phyloP scores from a whole-genome alignment of 2,329 filamentous ascomycete genomes.

The Trichoderma sp. region DNA sequence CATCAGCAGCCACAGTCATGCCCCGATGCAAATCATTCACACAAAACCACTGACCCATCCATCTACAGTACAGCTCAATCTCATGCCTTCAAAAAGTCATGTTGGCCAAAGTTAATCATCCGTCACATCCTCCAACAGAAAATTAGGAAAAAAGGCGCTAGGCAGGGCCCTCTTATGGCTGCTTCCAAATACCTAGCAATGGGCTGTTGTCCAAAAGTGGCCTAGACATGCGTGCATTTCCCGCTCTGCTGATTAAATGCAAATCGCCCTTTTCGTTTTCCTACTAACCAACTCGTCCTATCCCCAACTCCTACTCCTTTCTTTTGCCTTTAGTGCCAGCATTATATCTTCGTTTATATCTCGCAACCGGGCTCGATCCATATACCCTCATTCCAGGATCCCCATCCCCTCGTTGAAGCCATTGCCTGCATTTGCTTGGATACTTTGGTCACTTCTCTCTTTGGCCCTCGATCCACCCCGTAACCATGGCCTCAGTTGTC shows the following conservation, averaged over 20 bases:
- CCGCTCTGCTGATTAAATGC: neutral
- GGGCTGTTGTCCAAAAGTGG: neutral
- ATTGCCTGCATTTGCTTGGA: neutral
- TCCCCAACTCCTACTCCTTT: conserved; percentile 13
- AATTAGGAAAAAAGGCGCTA: neutral
- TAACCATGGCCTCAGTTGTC: conserved; percentile 27
- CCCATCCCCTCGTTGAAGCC: conserved; percentile 11
- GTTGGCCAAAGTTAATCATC: neutral
- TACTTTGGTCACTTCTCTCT: conserved; percentile 5
- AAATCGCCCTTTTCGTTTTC: neutral
- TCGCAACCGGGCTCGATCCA: conserved; percentile 4
- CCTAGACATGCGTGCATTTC: conserved; percentile 8
- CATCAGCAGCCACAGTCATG: neutral
- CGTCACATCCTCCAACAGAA: neutral
- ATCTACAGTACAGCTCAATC: too few relatives aligned
- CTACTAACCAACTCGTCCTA: conserved; percentile 11
- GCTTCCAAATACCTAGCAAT: neutral
- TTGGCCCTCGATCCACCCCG: conserved; percentile 7
- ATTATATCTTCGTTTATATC: conserved; percentile 3
- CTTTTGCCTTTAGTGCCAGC: conserved; percentile 9
- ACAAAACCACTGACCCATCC: too few relatives aligned
- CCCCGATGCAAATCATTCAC: too few relatives aligned
- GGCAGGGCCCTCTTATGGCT: neutral
- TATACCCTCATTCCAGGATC: conserved; percentile 11
- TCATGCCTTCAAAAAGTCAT: too few relatives aligned